Base-by-base conservation (phyloP, 1,139 yeast species). In the Kluyveromyces sp. region DNA sequence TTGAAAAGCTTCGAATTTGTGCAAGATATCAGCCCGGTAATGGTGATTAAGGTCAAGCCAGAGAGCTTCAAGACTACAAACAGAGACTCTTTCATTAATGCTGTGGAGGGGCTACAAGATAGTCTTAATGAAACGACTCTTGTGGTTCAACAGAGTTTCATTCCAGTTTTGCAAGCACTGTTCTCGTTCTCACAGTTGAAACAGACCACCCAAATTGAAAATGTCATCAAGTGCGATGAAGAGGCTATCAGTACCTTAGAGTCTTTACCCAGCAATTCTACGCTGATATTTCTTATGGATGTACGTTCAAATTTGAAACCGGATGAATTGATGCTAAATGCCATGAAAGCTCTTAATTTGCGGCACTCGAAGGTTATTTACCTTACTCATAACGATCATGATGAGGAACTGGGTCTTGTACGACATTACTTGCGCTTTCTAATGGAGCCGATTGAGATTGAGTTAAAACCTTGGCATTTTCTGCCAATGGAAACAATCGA, bases 131-230 rank as follows among this genome's bases (percentile, higher is more conserved):
- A 26, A 6, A 13, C 25, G n/a, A 38, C 41, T 15, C 36, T 60
- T 13, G 49, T 57, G 22, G 51, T 59, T 19, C 57, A 58, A 41
- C 49, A 51, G 3, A 45, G 42, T 6, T 28, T 57, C 7, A 37
- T 60, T 18, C 46, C 55, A 2, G 38, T 45, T 12, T 22, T 60
- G 29, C 57, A 58, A 40, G 40, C 39, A 4, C 34, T 60, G 9
- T 37, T 59, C 22, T 48, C 58, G 4, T 59, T 59, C 35, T 49
- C 57, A 15, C 53, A 56, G 34, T 44, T 60, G 42, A 57, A 55
- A 9, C 46, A 51, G 13, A 39, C 46, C 3, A 59, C 62, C 2
- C 51, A 53, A 2, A 59, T 58, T n/a, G 45, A 49, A 16, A 54
- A 57, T 40, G 52, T 60, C 12, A 45, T 55, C 3, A 42, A 49